phyloP scores from a whole-genome alignment of 257 asterid genomes.

The Leonotis leonurus region DNA sequence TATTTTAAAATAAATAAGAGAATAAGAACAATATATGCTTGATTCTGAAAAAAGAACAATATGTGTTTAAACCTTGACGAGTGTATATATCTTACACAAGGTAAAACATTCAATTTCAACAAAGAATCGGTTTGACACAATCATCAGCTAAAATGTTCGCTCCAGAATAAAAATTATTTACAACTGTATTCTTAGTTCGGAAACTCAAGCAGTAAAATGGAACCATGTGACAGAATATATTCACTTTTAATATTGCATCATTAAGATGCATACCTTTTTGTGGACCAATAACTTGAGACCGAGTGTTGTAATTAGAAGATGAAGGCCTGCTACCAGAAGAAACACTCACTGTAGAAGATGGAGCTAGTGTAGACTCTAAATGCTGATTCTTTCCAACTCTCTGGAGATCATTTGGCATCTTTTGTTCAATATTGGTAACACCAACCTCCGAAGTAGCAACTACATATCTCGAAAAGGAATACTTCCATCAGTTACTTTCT shows the following conservation, averaged over 20 bases:
- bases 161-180: neutral
- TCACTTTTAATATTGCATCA: constrained; percentile 9
- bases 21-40: neutral
- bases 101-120: constrained; percentile 6
- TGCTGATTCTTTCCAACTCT: constrained; percentile 51
- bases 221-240: neutral
- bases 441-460: constrained; percentile 41
- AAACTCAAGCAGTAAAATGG: constrained; percentile 8
- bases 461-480: constrained; percentile 19
- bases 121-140: constrained; percentile 1
- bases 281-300: constrained; percentile 52
- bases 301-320: constrained; percentile 63
- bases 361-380: constrained; percentile 35
- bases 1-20: neutral
- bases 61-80: neutral
- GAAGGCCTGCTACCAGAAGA: constrained; percentile 64
- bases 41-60: neutral
- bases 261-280: constrained; percentile 50
- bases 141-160: neutral
- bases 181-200: neutral
- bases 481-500: constrained; percentile 8
- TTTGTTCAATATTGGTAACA: constrained; percentile 31
- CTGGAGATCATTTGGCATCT: constrained; percentile 36
- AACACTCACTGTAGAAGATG: constrained; percentile 36
- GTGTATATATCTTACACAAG: neutral